A percentile compares a stretch with the other conserved stretches of the same genome.
Conservation (phyloP, 257 asterid species). For the Plantago elongata region DNA sequence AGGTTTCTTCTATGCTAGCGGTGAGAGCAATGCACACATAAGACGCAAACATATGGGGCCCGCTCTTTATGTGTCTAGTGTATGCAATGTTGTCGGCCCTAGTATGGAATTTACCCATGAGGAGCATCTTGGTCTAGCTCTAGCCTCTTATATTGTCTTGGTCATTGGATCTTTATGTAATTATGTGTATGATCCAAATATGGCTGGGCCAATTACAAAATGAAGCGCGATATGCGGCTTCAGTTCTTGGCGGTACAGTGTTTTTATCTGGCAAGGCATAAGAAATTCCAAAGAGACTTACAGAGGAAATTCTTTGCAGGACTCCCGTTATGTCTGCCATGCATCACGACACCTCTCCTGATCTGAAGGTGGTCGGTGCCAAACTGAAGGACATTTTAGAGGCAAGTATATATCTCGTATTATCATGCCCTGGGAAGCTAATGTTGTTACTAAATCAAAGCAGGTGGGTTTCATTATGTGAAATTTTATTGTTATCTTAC, state of each 20-base stretch:
- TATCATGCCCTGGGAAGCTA: not conserved
- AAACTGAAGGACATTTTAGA: slow-evolving; percentile 69
- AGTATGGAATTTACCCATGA: too few relatives aligned
- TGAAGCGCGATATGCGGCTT: too few relatives aligned
- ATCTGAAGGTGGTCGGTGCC: slow-evolving; percentile 72
- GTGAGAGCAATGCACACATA: too few relatives aligned
- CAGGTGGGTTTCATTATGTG: not conserved
- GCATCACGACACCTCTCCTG: slow-evolving; percentile 78
- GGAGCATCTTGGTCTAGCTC: too few relatives aligned
- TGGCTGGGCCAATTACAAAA: too few relatives aligned
- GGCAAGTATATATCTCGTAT: slow-evolving; percentile 32
- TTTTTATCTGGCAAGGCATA: not conserved
- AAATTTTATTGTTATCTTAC: not conserved
- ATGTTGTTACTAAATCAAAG: not conserved
- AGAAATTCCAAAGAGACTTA: slow-evolving; percentile 8
- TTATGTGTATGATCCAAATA: too few relatives aligned
- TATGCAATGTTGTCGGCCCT: too few relatives aligned
- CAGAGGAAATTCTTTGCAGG: slow-evolving; percentile 35
- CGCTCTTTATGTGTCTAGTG: too few relatives aligned
- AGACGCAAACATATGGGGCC: too few relatives aligned
- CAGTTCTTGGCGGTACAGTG: not conserved
- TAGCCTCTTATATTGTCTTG: too few relatives aligned
- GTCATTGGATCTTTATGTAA: too few relatives aligned
- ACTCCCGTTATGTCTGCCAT: slow-evolving; percentile 75
- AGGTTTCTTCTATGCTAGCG: too few relatives aligned